phyloP scores from a whole-genome alignment of 768 basidiomycete genomes.

The Boletus speciosus region DNA sequence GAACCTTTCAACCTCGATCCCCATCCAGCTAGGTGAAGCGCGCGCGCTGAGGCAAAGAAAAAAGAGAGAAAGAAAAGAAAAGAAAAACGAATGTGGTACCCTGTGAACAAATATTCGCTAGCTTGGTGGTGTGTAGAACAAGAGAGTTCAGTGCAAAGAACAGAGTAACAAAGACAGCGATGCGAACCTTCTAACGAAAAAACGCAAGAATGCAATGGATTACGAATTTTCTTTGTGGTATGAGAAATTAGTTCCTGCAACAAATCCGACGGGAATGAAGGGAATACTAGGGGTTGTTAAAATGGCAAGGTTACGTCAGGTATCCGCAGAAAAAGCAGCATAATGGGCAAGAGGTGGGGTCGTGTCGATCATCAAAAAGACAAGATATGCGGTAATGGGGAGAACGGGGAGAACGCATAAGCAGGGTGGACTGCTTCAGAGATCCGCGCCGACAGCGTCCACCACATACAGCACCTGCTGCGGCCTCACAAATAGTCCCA shows the following conservation, averaged over 20 bases:
- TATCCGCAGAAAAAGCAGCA: slow-evolving; percentile 5
- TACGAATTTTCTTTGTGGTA: slow-evolving; percentile 20
- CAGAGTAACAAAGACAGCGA: background rate
- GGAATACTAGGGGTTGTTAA: slow-evolving; percentile 12
- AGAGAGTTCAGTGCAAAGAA: background rate
- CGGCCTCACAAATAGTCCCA: slow-evolving; percentile 79
- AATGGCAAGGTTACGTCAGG: slow-evolving; percentile 8
- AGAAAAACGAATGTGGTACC: slow-evolving; percentile 22
- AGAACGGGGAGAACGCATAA: background rate
- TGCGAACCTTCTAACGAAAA: background rate
- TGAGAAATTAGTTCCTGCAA: slow-evolving; percentile 23
- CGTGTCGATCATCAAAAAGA: slow-evolving; percentile 12
- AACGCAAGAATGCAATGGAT: slow-evolving; percentile 10
- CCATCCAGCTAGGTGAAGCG: slow-evolving; percentile 1
- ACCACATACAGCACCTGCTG: slow-evolving; percentile 87
- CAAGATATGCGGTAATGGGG: background rate
- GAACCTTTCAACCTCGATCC: background rate
- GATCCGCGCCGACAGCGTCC: slow-evolving; percentile 69
- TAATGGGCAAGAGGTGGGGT: background rate
- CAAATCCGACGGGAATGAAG: slow-evolving; percentile 7
- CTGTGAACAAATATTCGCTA: slow-evolving; percentile 1
- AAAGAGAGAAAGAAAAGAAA: no score
- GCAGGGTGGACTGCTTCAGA: slow-evolving; percentile 33
- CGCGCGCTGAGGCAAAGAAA: background rate
- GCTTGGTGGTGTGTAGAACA: background rate